Conservation (phyloP, 768 basidiomycete genomes). For the Russula ochroleuca region DNA sequence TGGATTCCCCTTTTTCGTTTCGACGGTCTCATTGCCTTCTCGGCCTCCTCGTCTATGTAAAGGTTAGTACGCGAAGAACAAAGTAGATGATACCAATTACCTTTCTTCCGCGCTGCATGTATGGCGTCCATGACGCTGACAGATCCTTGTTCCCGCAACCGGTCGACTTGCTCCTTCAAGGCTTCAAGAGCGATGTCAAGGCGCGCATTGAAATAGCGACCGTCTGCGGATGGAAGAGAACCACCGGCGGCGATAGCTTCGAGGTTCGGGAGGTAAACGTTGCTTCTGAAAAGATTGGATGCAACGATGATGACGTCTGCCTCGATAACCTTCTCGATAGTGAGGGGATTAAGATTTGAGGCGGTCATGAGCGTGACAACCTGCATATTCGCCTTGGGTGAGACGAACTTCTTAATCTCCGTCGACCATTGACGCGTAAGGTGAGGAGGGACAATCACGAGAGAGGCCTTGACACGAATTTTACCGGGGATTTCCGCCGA, state of each 20-base stretch:
- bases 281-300: constrained; percentile 79
- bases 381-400: constrained; percentile 48
- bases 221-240: constrained; percentile 62
- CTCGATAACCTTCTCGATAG: constrained; percentile 67
- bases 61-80: constrained; percentile 24
- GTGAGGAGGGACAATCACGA: constrained; percentile 87
- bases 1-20: constrained; percentile 69
- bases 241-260: constrained; percentile 65
- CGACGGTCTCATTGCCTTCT: constrained; percentile 42
- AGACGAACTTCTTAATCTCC: constrained; percentile 78
- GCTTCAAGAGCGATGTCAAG: constrained; percentile 57
- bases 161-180: constrained; percentile 62
- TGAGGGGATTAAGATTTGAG: constrained; percentile 63
- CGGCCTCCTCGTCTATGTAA: constrained; percentile 48
- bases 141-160: constrained; percentile 61
- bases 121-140: constrained; percentile 60
- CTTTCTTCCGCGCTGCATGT: constrained; percentile 52
- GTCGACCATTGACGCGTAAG: constrained; percentile 86
- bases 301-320: constrained; percentile 87
- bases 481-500: constrained; percentile 51
- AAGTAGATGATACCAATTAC: constrained; percentile 36
- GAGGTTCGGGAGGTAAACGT: constrained; percentile 71
- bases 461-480: constrained; percentile 73
- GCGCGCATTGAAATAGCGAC: constrained; percentile 85
- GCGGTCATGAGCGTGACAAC: constrained; percentile 66